Evolutionary conservation across 495 filamentous ascomycete genomes (phyloP).

Genomic region (Daldinia decipiens): DNA sequence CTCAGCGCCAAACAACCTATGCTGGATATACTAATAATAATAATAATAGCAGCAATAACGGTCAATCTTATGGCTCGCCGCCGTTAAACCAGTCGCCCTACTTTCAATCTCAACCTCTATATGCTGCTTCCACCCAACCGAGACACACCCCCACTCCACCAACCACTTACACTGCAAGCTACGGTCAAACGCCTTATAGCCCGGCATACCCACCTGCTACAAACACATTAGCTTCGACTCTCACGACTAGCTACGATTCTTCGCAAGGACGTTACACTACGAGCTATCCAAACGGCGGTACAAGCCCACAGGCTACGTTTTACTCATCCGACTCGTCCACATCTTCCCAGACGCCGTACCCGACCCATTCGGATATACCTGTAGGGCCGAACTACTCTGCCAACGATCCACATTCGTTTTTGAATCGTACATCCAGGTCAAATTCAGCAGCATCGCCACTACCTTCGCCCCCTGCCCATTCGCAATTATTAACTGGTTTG

Average conservation of each 20-base stretch:
- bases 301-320: conserved; percentile 42
- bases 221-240: conserved; percentile 19
- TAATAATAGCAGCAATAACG: conserved; percentile 43
- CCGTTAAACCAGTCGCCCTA: conserved; percentile 51
- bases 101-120: conserved; percentile 47
- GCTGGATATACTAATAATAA: conserved; percentile 58
- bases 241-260: conserved; percentile 36
- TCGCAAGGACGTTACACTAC: conserved; percentile 37
- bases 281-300: conserved; percentile 32
- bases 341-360: conserved; percentile 57
- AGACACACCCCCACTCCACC: conserved; percentile 48
- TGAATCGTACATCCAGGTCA: conserved; percentile 54
- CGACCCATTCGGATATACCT: conserved; percentile 58
- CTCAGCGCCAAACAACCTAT: conserved; percentile 59
- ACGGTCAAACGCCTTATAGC: conserved; percentile 50
- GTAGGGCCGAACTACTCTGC: conserved; percentile 57
- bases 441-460: conserved; percentile 56
- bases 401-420: conserved; percentile 54
- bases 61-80: conserved; percentile 52
- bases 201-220: conserved; percentile 47
- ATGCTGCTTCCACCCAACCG: conserved; percentile 47
- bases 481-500: conserved; percentile 49
- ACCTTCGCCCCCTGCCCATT: conserved; percentile 52
- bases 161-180: conserved; percentile 44
- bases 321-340: conserved; percentile 48